Percentiles rank a stretch among this genome's conserved stretches.
Evolutionary conservation across 163 green algal species (phyloP).

Genomic region (Chloroidium sp.): DNA sequence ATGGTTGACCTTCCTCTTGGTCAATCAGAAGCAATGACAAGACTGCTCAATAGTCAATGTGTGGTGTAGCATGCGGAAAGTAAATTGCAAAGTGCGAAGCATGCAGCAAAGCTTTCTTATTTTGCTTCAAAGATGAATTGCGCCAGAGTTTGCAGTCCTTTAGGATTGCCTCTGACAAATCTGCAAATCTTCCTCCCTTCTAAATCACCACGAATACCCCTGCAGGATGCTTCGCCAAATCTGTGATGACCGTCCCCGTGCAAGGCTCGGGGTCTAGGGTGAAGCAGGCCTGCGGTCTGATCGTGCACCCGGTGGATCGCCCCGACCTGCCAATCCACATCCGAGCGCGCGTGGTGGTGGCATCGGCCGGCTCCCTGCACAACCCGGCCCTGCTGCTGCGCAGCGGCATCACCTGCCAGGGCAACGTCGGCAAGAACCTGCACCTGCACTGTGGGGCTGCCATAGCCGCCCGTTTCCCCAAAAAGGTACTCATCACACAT

Average conservation of each 20-base stretch:
- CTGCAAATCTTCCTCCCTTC: too few species aligned
- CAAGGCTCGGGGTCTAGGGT: neutral
- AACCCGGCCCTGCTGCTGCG: constrained; percentile 59
- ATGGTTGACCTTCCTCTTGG: too few species aligned
- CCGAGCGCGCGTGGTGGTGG: constrained; percentile 36
- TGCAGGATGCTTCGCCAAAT: neutral
- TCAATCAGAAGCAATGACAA: too few species aligned
- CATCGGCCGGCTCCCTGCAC: constrained; percentile 43
- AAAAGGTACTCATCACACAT: neutral
- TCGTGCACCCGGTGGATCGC: neutral
- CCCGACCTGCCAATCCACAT: constrained; percentile 8
- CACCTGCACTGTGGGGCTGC: constrained; percentile 43
- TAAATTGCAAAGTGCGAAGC: too few species aligned
- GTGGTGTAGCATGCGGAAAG: too few species aligned
- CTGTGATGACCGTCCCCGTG: neutral
- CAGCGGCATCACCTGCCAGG: constrained; percentile 37
- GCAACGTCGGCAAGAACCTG: constrained; percentile 56
- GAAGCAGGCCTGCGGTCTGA: neutral
- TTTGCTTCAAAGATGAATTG: too few species aligned
- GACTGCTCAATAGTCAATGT: too few species aligned
- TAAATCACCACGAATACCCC: too few species aligned
- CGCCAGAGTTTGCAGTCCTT: too few species aligned
- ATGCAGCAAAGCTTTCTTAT: too few species aligned
- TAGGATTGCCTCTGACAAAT: too few species aligned
- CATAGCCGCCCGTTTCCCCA: constrained; percentile 14